Evolutionary conservation across 2,329 filamentous ascomycete species (phyloP), one percentile per base, ranked within the genome.

Genomic region (Neopestalotiopsis clavispora): DNA sequence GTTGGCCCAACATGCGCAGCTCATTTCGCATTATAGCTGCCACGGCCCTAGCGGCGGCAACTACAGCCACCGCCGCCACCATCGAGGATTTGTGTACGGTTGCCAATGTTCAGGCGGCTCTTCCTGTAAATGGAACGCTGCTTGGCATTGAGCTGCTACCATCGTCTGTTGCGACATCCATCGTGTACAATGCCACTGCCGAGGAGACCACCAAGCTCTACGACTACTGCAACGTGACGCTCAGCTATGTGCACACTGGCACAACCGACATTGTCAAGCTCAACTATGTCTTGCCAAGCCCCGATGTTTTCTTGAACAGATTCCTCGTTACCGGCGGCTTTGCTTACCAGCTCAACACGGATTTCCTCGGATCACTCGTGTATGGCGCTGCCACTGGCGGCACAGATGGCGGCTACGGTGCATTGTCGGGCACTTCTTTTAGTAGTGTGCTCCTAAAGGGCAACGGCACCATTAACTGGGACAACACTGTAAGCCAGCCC

Each of bases 11-110:
- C 14, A 65, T 65, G 62, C 34, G 34, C 40, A n/a, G 62, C 40
- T 65, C 62, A 10, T 49, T 52, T 14, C 38, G 23, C 28, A 38
- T 65, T 49, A 38, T 65, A 30, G 62, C 40, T 49, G 38, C 34
- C 38, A 52, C 62, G 40, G 62, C 62, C 7, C 62, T 65, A 30
- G 62, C 62, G 62, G 62, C 28, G 38, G 62, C 45, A 52, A 65
- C 62, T 14, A 28, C 28, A 65, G 78, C 75, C 20, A 75, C 70
- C 52, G 78, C 79, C 34, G 72, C 75, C 57, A 79, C 80, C 17
- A 80, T 84, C 57, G 69, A 78, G 32, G 78, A 82, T 69, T 71
- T 84, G 30, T 84, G 82, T 72, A 83, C 82, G 3, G 76, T 82
- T 4, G 75, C 79, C 42, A 80, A 84, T 67, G 79, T 85, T 20